A percentile compares a stretch with the other conserved stretches of the same genome.
phyloP scores from a whole-genome alignment of 306 rosid genomes.

The Corylus heterophylla region DNA sequence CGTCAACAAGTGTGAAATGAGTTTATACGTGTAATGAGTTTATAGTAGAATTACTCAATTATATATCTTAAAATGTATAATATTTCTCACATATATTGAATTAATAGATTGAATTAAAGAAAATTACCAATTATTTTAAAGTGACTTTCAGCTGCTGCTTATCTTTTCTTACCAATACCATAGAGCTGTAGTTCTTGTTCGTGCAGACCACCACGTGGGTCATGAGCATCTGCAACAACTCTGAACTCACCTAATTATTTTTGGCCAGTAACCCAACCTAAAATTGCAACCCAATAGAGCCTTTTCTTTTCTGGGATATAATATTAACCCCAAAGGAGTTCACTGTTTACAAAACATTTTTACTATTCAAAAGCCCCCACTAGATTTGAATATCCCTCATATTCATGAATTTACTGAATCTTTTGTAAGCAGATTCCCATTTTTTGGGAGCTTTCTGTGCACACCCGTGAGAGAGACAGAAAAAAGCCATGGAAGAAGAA shows the following conservation, averaged over 20 bases:
- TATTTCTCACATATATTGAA: too few species aligned
- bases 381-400: not conserved
- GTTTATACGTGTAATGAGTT: too few species aligned
- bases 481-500: conserved; percentile 29
- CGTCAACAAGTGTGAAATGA: too few species aligned
- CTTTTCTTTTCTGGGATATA: too few species aligned
- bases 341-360: not conserved
- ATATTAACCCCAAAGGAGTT: not conserved
- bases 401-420: not conserved
- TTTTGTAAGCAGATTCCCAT: not conserved
- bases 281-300: not conserved
- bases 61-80: too few species aligned
- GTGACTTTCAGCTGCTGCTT: too few species aligned
- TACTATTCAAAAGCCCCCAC: not conserved
- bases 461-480: not conserved
- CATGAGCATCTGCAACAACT: not conserved
- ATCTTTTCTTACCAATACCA: too few species aligned
- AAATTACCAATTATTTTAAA: too few species aligned
- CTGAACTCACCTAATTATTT: not conserved
- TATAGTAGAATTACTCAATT: too few species aligned
- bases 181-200: too few species aligned
- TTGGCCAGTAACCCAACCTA: not conserved
- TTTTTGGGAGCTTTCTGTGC: not conserved
- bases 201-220: too few species aligned
- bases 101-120: too few species aligned